Evolutionary conservation across 1,139 yeast genomes (phyloP), one percentile per base, ranked within the genome.

Genomic region (Hemisphaericaspora lyxosophila): DNA sequence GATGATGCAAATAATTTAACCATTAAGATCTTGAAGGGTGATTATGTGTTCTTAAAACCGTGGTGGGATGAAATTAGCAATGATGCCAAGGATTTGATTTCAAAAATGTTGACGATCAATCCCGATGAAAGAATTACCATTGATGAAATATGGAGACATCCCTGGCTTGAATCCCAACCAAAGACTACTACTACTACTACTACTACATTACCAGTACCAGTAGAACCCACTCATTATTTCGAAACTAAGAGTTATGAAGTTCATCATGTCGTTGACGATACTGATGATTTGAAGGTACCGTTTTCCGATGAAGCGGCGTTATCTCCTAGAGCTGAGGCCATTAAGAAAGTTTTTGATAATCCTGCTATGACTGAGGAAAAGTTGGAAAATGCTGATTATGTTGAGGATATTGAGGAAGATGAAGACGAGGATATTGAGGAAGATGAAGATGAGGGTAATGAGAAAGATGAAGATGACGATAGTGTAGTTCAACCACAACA

Each of bases 21-120:
- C 1, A 79, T 76, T 50, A 89, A 89, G 58, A 95, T 90, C 31
- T 80, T 94, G 9, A 72, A 72, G 38, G 97, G 97, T 19, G 85
- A 87, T 50, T 90, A 75, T 57, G 82, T 85, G 12, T 90, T 89
- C 58, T 67, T 90, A 42, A 70, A 80, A 41, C 97, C 97, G 0
- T 90, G 97, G 97, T 90, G 97, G 97, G 97, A 90, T 60, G 96
- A 90, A 51, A 85, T 90, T 30, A 77, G 87, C 43, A 58, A 53
- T 28, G 87, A 84, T 15, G 97, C 96, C 6, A 88, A 88, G 59
- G 74, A 76, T 48, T 59, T 85, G 39, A 78, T 84, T 8, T 55
- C 71, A 4, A 69, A 66, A 31, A 70, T 85, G 62, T 62, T 85
- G 48, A 70, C 70, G 5, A 55, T 76, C 3, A 73, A 87, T 48